These are phyloP conservation scores for Fusarium miscanthi DNA, from an alignment of 2,329 filamentous ascomycete genomes.

Conservation along the genomic window DNA sequence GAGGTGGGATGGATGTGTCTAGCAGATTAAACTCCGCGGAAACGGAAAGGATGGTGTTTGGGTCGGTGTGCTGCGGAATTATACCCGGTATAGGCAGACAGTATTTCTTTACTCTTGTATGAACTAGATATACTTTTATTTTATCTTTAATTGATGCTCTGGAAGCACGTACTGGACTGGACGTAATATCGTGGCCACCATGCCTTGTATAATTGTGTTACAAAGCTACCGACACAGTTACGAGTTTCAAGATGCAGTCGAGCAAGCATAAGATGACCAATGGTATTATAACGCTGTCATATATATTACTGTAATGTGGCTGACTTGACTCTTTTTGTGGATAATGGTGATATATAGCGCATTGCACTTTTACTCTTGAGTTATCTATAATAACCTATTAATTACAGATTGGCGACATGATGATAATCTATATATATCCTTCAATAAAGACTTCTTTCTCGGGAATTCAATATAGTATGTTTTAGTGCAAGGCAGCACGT, in stretches of 20 bases:
- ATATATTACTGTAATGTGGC: not conserved
- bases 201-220: not conserved
- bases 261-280: not conserved
- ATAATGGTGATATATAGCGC: too few species aligned
- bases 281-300: too few species aligned
- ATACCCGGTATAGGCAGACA: conserved; percentile 44
- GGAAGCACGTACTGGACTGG: conserved; percentile 6
- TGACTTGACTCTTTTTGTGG: not conserved
- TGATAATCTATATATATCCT: not conserved
- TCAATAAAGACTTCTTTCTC: not conserved
- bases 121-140: conserved; percentile 12
- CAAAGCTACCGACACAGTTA: too few species aligned
- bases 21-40: conserved; percentile 37
- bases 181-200: not conserved
- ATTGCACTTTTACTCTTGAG: too few species aligned
- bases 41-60: conserved; percentile 42
- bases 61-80: conserved; percentile 39
- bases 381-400: too few species aligned
- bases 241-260: not conserved
- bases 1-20: conserved; percentile 24
- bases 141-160: conserved; percentile 9
- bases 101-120: conserved; percentile 28
- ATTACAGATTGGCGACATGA: not conserved
- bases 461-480: not conserved
- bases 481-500: rapidly evolving